Conservation (phyloP, 2,329 filamentous ascomycete species). For the Trichoderma sp. region DNA sequence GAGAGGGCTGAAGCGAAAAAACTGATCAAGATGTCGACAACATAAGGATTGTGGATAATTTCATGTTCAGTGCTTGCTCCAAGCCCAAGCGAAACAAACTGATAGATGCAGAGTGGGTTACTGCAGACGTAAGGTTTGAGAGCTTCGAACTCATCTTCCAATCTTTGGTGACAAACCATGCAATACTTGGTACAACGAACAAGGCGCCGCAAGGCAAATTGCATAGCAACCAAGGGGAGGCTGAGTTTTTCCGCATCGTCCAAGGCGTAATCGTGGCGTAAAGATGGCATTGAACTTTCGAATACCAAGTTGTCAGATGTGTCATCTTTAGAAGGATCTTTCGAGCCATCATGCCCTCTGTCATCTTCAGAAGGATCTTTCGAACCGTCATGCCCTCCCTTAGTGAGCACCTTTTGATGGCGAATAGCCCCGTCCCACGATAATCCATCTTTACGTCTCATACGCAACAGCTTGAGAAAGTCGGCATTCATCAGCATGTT, state of each 20-base stretch:
- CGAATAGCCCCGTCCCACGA: slow-evolving; percentile 57
- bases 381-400: neutral
- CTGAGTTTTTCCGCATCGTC: slow-evolving; percentile 44
- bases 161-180: slow-evolving; percentile 75
- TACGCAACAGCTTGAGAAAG: slow-evolving; percentile 63
- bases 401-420: slow-evolving; percentile 18
- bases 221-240: slow-evolving; percentile 63
- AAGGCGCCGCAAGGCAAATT: slow-evolving; percentile 76
- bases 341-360: neutral
- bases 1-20: slow-evolving; percentile 70
- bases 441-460: slow-evolving; percentile 54
- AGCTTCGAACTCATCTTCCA: slow-evolving; percentile 65
- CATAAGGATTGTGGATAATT: slow-evolving; percentile 73
- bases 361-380: neutral
- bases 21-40: slow-evolving; percentile 81
- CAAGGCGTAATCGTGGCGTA: slow-evolving; percentile 37
- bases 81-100: slow-evolving; percentile 85
- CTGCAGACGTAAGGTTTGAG: slow-evolving; percentile 81
- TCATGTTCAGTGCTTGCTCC: slow-evolving; percentile 85
- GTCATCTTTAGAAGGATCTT: neutral
- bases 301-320: slow-evolving; percentile 8
- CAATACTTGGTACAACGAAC: slow-evolving; percentile 84
- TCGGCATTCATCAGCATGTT: slow-evolving; percentile 61
- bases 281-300: slow-evolving; percentile 24
- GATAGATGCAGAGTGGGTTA: slow-evolving; percentile 74